A percentile compares a stretch with the other conserved stretches of the same genome.
Evolutionary conservation across 768 basidiomycete species (phyloP).

Genomic region (Naganishia antarctica): DNA sequence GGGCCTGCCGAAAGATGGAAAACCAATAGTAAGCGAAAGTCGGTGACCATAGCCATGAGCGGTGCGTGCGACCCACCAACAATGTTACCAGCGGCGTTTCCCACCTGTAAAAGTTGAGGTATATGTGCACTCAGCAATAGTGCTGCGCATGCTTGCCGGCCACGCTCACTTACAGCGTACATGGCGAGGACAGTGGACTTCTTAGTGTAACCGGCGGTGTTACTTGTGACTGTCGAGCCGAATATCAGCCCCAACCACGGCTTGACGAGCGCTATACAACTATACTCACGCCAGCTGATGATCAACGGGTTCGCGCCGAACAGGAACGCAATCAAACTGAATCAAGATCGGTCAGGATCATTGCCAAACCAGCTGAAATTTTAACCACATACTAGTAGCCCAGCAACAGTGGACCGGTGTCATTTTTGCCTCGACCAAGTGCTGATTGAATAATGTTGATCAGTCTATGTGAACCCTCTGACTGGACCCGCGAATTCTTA

Average conservation of each 20-base stretch:
- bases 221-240: conserved; percentile 2
- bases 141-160: background rate
- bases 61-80: conserved; percentile 20
- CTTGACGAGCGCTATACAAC: background rate
- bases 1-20: conserved; percentile 26
- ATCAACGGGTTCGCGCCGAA: conserved; percentile 42
- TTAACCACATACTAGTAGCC: conserved; percentile 39
- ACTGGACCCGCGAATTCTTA: conserved; percentile 37
- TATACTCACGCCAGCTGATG: background rate
- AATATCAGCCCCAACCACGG: background rate
- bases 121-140: no score
- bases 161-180: conserved; percentile 48
- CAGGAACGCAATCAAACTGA: conserved; percentile 39
- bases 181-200: conserved; percentile 51
- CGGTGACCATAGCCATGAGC: background rate
- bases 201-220: conserved; percentile 43
- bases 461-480: background rate
- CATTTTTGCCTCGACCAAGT: conserved; percentile 23
- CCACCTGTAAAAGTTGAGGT: background rate
- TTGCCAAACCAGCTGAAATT: background rate
- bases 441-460: background rate
- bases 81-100: conserved; percentile 41
- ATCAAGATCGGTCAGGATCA: background rate
- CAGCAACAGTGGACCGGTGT: conserved; percentile 34
- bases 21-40: background rate